Base-by-base conservation (phyloP, 2,329 filamentous ascomycete species). In the Sporothrix curviconia region DNA sequence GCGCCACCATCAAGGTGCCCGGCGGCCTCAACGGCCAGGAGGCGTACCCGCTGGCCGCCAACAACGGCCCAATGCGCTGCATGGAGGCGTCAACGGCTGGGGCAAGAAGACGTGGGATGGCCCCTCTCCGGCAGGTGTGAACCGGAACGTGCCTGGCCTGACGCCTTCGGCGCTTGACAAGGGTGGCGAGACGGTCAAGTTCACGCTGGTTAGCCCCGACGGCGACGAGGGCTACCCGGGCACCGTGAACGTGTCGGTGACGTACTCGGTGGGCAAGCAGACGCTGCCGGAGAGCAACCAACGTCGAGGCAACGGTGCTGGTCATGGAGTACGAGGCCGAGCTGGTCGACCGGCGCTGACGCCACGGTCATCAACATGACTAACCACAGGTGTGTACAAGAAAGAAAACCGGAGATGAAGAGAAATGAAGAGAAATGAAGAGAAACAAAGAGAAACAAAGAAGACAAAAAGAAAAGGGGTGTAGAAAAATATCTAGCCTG, bases 331-430 rank as follows among this genome's bases (percentile, higher is more conserved):
- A 95, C 69, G 89, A 96, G 76, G 91, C 88, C 19, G 84, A 90
- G 71, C 78, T 97, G 47, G 79, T 90, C 3, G 86, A 81, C 3
- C n/a, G 86, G 87, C 51, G 86, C 85, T 12, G 85, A 92, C n/a
- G 92, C 96, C 78, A 97, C 92, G 0, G 85, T 85, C 42, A 82
- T 97, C 70, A 95, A 92, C 73, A 81, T 97, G 74, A 97, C 94
- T 51, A 99, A 97, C 75, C 92, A 99, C 39, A 37, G 22, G n/a
- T n/a, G n/a, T n/a, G n/a, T n/a, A n/a, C n/a, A n/a, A n/a, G n/a
- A n/a, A n/a, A n/a, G n/a, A n/a, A n/a, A n/a, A n/a, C n/a, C n/a
- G n/a, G n/a, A n/a, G n/a, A n/a, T n/a, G n/a, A n/a, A n/a, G n/a
- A n/a, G n/a, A n/a, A n/a, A n/a, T n/a, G n/a, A n/a, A n/a, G n/a